Evolutionary conservation across 2,329 filamentous ascomycete species (phyloP), one percentile per base, ranked within the genome.

Genomic region (Davidsoniella virescens): DNA sequence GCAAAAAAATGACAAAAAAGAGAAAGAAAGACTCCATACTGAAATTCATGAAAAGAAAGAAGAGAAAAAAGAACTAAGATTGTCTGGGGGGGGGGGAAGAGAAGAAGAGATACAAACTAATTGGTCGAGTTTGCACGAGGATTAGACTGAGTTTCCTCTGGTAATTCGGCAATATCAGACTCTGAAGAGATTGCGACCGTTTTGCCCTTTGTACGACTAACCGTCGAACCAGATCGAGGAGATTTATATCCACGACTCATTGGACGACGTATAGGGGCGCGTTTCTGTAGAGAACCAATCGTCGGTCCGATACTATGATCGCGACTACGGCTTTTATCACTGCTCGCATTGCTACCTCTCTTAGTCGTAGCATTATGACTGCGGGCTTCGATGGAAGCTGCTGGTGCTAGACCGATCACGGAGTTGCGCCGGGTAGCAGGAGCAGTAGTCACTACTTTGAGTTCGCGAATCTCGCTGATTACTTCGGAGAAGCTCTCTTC

Each of bases 401-500:
- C 16, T 3, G 41, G 41, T 16, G 26, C 40, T 8, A 52, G 33
- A 23, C 42, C 38, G 10, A 52, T 42, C 4, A 67, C 73, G 7
- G 73, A 76, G 56, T 73, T 75, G 47, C 70, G 67, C 25, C 68
- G 66, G 5, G 72, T 73, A 2, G 69, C 66, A 2, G 68, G 66
- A 33, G 64, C 64, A n/a, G 66, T 69, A 29, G 45, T 65, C 12
- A 53, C 23, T 55, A 62, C 64, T 64, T 69, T 76, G 61, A 76
- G 66, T 55, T 78, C 76, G 54, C 84, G 78, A 62, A 94, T 81
- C 63, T 92, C 86, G 55, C 77, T 78, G 51, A 87, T 76, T n/a
- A 94, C 81, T 53, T 94, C 86, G 2, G 83, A 75, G 62, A 96
- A 90, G 12, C 87, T 83, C 64, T 94, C 87, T 62, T 96, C 88